These are phyloP conservation scores for Lodderomyces theae DNA, from an alignment of 1,139 yeast species.

Conservation along the genomic window DNA sequence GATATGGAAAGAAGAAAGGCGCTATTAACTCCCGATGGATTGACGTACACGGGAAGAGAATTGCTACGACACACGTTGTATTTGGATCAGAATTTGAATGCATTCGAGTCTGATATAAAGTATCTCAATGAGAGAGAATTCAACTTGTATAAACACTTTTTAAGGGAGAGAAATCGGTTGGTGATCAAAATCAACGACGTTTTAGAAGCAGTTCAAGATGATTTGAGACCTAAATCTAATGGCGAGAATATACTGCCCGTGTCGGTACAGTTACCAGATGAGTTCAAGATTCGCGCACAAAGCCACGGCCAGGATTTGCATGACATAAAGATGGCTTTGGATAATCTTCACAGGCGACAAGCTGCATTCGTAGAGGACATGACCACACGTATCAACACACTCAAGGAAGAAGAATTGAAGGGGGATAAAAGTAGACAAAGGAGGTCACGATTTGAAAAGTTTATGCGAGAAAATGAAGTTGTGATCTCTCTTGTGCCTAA, in stretches of 20 bases:
- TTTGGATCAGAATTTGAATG: constrained; percentile 7
- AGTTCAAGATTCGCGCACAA: neutral
- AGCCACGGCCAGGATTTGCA: neutral
- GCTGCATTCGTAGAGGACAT: constrained; percentile 1
- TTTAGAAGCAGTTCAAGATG: constrained; percentile 26
- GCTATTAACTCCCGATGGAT: neutral
- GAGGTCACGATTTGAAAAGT: constrained; percentile 8
- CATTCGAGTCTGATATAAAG: constrained; percentile 2
- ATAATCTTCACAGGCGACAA: constrained; percentile 1
- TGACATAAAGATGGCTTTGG: neutral
- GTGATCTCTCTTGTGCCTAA: constrained; percentile 19
- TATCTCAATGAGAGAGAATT: neutral
- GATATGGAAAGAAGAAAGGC: neutral
- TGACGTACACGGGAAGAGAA: neutral
- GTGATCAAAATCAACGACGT: constrained; percentile 32
- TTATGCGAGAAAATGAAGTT: constrained; percentile 14
- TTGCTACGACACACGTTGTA: neutral
- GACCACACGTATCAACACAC: neutral
- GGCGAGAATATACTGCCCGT: neutral
- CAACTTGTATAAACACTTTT: neutral
- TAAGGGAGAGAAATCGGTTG: constrained; percentile 25
- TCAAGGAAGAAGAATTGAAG: constrained; percentile 4
- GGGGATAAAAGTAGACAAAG: constrained; percentile 1
- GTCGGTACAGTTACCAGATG: neutral
- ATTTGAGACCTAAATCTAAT: constrained; percentile 16